Percentiles rank a stretch among this genome's conserved stretches.
Evolutionary conservation across 1,139 yeast genomes (phyloP).

Genomic region (Magnusiomyces suaveolens): DNA sequence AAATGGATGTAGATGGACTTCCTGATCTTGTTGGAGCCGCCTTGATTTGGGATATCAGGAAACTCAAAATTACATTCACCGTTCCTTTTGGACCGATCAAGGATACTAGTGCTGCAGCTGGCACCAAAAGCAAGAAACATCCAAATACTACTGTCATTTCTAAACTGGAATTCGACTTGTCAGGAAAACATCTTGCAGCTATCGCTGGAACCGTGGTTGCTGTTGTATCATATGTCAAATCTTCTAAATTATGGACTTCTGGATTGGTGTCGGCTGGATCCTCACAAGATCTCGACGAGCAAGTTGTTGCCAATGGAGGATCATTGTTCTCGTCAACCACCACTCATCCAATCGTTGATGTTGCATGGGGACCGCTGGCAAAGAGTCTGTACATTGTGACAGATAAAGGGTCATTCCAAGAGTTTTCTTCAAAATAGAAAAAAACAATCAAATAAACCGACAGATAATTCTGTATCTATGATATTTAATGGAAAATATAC

Average conservation of each 20-base stretch:
- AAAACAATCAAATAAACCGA: conserved; percentile 5
- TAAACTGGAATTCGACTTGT: conserved; percentile 5
- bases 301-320: not conserved
- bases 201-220: not conserved
- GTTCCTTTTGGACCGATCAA: conserved; percentile 21
- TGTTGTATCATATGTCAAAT: conserved; percentile 1
- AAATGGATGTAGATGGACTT: conserved; percentile 14
- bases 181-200: not conserved
- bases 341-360: conserved; percentile 14
- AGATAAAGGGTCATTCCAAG: conserved; percentile 19
- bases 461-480: no score
- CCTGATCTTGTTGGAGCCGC: conserved; percentile 10
- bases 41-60: conserved; percentile 22
- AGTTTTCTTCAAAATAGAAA: conserved; percentile 9
- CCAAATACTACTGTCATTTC: conserved; percentile 35
- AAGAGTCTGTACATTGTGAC: conserved; percentile 16
- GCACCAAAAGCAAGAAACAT: conserved; percentile 15
- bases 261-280: not conserved
- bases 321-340: conserved; percentile 3
- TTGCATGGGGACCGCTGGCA: conserved; percentile 20
- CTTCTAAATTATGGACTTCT: conserved; percentile 3
- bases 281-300: not conserved
- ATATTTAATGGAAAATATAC: no score
- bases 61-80: conserved; percentile 15
- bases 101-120: conserved; percentile 10